Evolutionary conservation across 2,329 filamentous ascomycete species (phyloP).

Genomic region (Pyrenochaeta sp.): DNA sequence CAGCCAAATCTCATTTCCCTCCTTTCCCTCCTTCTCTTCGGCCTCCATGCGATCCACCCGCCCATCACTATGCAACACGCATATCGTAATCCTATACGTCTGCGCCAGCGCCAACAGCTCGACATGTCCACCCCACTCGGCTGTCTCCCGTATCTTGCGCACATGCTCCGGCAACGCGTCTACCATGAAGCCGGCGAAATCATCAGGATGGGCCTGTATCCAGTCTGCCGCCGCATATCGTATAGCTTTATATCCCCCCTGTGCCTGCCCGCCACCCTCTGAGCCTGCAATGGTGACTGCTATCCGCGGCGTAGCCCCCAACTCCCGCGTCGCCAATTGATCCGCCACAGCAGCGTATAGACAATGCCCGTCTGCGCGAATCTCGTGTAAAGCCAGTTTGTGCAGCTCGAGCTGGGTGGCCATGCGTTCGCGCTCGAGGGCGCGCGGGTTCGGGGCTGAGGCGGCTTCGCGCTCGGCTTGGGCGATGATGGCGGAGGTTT

Average conservation of each 20-base stretch:
- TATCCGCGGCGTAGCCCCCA: constrained; percentile 47
- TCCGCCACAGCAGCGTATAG: constrained; percentile 91
- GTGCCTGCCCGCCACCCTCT: constrained; percentile 8
- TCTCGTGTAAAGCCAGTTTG: constrained; percentile 75
- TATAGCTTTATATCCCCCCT: constrained; percentile 67
- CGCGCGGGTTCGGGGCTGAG: constrained; percentile 47
- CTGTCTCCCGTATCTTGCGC: constrained; percentile 80
- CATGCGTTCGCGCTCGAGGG: constrained; percentile 65
- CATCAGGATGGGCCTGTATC: constrained; percentile 75
- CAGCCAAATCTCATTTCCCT: constrained; percentile 76
- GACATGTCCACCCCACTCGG: constrained; percentile 94
- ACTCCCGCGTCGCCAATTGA: constrained; percentile 66
- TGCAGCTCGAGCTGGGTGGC: constrained; percentile 68
- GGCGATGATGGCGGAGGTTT: constrained; percentile 73
- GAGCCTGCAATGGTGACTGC: constrained; percentile 26
- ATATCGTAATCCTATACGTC: constrained; percentile 80
- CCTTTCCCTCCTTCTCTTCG: constrained; percentile 49
- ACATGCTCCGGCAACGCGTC: constrained; percentile 78
- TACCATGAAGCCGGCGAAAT: constrained; percentile 87
- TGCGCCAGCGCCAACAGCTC: constrained; percentile 86
- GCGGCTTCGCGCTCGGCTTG: constrained; percentile 77
- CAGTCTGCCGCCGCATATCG: constrained; percentile 77
- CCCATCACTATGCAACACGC: constrained; percentile 83
- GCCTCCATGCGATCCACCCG: constrained; percentile 77
- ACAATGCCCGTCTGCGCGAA: constrained; percentile 92